Base-by-base conservation (phyloP, 441 rosid species). In the Mallotus repandus region DNA sequence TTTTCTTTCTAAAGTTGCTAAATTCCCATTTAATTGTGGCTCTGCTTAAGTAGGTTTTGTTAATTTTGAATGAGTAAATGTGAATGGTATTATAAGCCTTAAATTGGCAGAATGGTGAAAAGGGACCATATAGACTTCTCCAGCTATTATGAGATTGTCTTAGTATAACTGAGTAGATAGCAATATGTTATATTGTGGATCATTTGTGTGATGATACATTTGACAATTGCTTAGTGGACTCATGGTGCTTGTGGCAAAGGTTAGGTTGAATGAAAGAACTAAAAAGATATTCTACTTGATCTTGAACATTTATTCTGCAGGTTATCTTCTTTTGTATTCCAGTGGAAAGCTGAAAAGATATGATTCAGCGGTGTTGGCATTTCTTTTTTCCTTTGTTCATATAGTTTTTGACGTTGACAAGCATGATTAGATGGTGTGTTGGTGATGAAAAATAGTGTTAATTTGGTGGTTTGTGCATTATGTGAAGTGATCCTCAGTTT, bases 1-100 rank as follows among this genome's bases (percentile, higher is more conserved):
- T 21, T 12, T 67, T 70, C 21, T 76, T 66, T 21, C 29, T 5
- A 53, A 38, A 48, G 50, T 14, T 65, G 18, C 70, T 59, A 25
- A 14, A 22, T 43, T 72, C 35, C 45, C 12, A 13, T 9, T 12
- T n/a, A 12, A 5, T 19, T 19, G 4, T 18, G 7, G 9, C 9
- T 16, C 18, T 21, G 52, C 38, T 38, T 62, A 18, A 60, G 16
- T 57, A 61, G 57, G 14, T n/a, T 63, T 50, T n/a, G 2, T n/a
- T 41, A 14, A 10, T 67, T 58, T 22, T 52, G 48, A 32, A 25
- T 16, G 16, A 41, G 32, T 13, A 21, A 55, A 29, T 46, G 18
- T 7, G 4, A 15, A 45, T 69, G 43, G 16, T 8, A 22, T 67
- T 13, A 12, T 25, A 25, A 67, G 6, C 18, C 45, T 22, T 8